Evolutionary conservation across 1,284 basidiomycete genomes (phyloP).

Genomic region (Takashimella koratensis): DNA sequence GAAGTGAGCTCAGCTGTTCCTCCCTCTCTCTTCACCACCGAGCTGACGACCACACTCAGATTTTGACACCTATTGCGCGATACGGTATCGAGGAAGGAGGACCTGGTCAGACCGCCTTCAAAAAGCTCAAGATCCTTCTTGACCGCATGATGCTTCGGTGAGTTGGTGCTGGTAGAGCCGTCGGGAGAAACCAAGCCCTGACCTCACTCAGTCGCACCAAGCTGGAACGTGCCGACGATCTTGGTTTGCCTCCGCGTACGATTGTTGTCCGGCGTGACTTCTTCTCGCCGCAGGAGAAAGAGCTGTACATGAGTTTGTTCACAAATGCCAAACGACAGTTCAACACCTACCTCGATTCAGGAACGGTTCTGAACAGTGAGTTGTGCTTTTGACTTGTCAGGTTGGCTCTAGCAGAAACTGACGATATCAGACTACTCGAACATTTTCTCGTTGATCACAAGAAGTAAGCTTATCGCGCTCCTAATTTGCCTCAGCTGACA

Average conservation of each 20-base stretch:
- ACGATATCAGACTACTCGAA: slow-evolving; percentile 76
- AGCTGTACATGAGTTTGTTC: slow-evolving; percentile 89
- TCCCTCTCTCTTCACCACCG: neutral
- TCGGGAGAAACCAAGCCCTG: too few species aligned
- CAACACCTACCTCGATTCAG: slow-evolving; percentile 80
- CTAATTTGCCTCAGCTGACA: slow-evolving; percentile 1
- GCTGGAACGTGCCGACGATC: slow-evolving; percentile 93
- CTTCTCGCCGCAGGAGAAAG: slow-evolving; percentile 96
- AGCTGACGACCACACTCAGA: slow-evolving; percentile 64
- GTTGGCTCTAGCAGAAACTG: neutral
- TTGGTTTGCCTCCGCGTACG: slow-evolving; percentile 92
- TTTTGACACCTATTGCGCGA: slow-evolving; percentile 89
- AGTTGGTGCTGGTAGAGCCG: too few species aligned
- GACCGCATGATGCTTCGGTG: slow-evolving; percentile 92
- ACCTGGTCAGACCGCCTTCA: slow-evolving; percentile 75
- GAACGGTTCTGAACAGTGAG: slow-evolving; percentile 87
- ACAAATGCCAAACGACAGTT: slow-evolving; percentile 91
- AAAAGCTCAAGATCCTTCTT: slow-evolving; percentile 81
- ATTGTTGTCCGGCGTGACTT: slow-evolving; percentile 85
- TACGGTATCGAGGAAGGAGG: slow-evolving; percentile 58
- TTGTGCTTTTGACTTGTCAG: slow-evolving; percentile 6
- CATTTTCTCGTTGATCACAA: slow-evolving; percentile 65
- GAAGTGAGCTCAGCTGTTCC: slow-evolving; percentile 19
- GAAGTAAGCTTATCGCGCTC: slow-evolving; percentile 33
- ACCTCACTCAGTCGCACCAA: slow-evolving; percentile 50